phyloP scores from a whole-genome alignment of 306 rosid species.

The Fragaria vesca region DNA sequence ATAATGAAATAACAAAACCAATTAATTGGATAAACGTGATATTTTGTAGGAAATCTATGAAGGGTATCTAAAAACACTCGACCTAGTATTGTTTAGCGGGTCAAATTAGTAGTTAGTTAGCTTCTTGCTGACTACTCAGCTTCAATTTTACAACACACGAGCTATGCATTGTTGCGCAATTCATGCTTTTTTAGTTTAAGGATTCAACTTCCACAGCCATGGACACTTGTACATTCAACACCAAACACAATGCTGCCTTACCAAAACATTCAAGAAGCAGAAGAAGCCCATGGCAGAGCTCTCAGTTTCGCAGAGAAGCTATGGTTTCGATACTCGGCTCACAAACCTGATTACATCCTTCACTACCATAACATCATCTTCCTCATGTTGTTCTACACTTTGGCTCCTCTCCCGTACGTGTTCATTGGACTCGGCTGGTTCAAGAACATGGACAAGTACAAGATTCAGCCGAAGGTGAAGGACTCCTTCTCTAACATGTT shows the following conservation, averaged over 20 bases:
- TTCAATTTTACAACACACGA: neutral
- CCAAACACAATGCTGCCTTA: constrained; percentile 48
- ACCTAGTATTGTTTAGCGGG: neutral
- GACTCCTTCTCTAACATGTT: constrained; percentile 38
- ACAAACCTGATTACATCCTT: constrained; percentile 48
- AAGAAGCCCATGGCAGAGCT: constrained; percentile 38
- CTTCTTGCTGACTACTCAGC: constrained; percentile 6
- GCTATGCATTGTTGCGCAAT: neutral
- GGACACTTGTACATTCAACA: neutral
- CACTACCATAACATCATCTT: constrained; percentile 51
- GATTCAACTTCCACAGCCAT: neutral
- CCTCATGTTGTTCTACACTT: constrained; percentile 40
- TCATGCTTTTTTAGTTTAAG: neutral
- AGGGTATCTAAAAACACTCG: neutral
- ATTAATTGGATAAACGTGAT: neutral
- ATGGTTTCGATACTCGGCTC: constrained; percentile 60
- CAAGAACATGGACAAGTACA: constrained; percentile 34
- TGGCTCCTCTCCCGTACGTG: constrained; percentile 40
- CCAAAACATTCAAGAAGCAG: constrained; percentile 36
- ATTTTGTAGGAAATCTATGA: neutral
- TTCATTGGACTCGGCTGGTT: constrained; percentile 39
- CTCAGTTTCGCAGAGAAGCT: constrained; percentile 44
- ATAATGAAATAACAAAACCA: neutral
- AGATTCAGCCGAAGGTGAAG: constrained; percentile 48
- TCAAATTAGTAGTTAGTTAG: neutral